Evolutionary conservation across 495 filamentous ascomycete genomes (phyloP), one percentile per base, ranked within the genome.

Genomic region (Penicillium goetzii): DNA sequence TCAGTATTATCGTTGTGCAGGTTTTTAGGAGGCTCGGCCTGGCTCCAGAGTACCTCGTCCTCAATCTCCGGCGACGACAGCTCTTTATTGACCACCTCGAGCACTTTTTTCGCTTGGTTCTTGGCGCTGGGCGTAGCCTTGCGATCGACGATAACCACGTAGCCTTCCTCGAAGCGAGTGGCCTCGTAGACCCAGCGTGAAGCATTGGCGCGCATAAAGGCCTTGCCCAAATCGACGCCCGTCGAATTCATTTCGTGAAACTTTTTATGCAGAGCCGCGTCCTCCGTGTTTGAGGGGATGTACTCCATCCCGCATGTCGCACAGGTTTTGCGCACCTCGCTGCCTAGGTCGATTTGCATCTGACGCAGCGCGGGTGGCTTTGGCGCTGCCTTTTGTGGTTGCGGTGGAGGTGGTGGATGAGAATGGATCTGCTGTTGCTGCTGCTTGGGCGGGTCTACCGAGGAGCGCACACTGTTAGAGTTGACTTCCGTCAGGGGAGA

Each of bases 251-350:
- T 85, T 41, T 82, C 84, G 72, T 91, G 90, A 65, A 86, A 90
- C 58, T 86, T 88, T 67, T 83, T 85, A 68, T 92, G 89, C 38
- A 90, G 68, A 3, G 80, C 81, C 36, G 81, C 78, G 63, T 92
- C 89, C 65, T 90, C 88, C 43, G 78, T 76, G 25, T 86, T 85
- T 0, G 87, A 89, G 14, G 88, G 84, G 41, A 89, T 80, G 70
- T 91, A 92, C 60, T 88, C 86, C 89, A 92, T 92, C 0, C 83
- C 85, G 70, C 89, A 92, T 2, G 76, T 78, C 38, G 76, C 78
- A 72, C 89, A 92, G n/a, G 81, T 85, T 61, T 83, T 85, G 53
- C 84, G 79, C 40, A 84, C 72, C 49, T 85, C 78, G 61, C 78
- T 80, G 17, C 88, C 89, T 32, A 90, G 76, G 64, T 90, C 88